These are phyloP conservation scores for Pinus tabuliformis DNA, from an alignment of 75 land plant genomes.

Conservation along the genomic window DNA sequence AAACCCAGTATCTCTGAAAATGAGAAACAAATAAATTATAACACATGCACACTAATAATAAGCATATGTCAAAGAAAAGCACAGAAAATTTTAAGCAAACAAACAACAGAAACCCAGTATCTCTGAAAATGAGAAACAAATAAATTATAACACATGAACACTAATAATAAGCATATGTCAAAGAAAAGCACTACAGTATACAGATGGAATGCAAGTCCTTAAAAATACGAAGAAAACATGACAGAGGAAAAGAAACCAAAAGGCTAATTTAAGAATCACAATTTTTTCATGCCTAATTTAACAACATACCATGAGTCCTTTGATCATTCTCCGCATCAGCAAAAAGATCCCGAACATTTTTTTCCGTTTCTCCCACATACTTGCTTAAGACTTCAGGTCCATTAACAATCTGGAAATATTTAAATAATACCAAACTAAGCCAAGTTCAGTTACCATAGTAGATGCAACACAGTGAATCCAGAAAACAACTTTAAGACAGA, in stretches of 20 bases:
- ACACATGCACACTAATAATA: not conserved
- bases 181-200: not conserved
- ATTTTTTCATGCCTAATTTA: not conserved
- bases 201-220: not conserved
- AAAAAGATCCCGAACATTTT: conserved; percentile 97
- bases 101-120: too few relatives aligned
- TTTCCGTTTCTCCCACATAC: conserved; percentile 99
- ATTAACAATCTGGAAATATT: conserved; percentile 79
- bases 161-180: not conserved
- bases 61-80: not conserved
- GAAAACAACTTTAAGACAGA: not conserved
- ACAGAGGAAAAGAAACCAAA: not conserved
- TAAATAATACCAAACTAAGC: not conserved
- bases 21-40: not conserved
- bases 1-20: too few relatives aligned
- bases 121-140: not conserved
- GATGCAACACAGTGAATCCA: not conserved
- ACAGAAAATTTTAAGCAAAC: not conserved
- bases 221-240: not conserved
- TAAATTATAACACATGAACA: not conserved
- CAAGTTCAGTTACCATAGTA: not conserved
- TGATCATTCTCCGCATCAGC: conserved; percentile 99
- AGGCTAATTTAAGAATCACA: too few relatives aligned
- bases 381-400: conserved; percentile 99
- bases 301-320: conserved; percentile 59